Conservation (phyloP, 2,329 filamentous ascomycete species). For the Pseudocercospora pini-densiflorae region DNA sequence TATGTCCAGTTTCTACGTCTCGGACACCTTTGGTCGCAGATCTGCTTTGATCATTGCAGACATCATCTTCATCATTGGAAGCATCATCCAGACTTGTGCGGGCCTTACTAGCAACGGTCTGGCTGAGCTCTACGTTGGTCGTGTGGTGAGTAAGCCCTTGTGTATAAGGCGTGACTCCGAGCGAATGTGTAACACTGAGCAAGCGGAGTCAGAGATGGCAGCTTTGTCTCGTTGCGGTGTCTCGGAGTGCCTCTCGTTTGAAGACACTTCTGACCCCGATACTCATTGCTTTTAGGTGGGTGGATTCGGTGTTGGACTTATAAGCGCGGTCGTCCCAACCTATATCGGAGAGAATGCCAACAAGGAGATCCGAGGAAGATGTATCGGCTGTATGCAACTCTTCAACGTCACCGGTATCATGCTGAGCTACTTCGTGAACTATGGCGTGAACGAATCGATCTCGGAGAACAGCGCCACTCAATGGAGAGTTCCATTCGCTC, state of each 20-base stretch:
- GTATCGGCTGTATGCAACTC: conserved; percentile 38
- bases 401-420: conserved; percentile 52
- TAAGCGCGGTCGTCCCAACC: conserved; percentile 49
- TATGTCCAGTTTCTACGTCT: conserved; percentile 47
- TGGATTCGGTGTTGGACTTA: conserved; percentile 50
- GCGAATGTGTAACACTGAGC: too few relatives aligned
- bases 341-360: conserved; percentile 53
- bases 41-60: conserved; percentile 48
- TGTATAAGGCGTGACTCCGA: too few relatives aligned
- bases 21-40: conserved; percentile 48
- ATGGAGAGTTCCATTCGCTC: conserved; percentile 58
- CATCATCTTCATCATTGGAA: conserved; percentile 49
- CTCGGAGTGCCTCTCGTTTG: too few relatives aligned
- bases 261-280: too few relatives aligned
- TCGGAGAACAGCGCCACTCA: conserved; percentile 51
- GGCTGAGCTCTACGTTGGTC: conserved; percentile 47
- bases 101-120: conserved; percentile 38
- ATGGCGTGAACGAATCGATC: conserved; percentile 54
- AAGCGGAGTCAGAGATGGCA: too few relatives aligned
- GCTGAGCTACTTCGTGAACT: conserved; percentile 59
- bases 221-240: too few relatives aligned
- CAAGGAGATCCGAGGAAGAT: conserved; percentile 41
- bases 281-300: conserved; percentile 27
- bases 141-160: conserved; percentile 38
- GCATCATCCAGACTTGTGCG: conserved; percentile 47